Base-by-base conservation (phyloP, 2,329 filamentous ascomycete species). In the Paraphoma chrysanthemicola region DNA sequence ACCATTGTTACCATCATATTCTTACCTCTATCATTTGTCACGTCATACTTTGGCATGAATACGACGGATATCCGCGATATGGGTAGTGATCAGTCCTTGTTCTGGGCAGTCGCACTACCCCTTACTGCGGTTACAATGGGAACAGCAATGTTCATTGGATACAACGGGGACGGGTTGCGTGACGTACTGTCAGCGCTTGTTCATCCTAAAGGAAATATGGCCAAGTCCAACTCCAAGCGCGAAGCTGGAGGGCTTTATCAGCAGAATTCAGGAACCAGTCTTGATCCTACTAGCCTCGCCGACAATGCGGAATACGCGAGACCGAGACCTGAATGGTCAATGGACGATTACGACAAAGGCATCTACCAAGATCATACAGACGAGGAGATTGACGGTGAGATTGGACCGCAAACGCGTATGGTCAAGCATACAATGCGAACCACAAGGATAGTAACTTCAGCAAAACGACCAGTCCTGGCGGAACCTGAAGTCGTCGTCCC, bases 1-100 rank as follows among this genome's bases (percentile, higher is more conserved):
- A 81, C 78, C 0, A 69, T 79, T 14, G 77, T 80, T 5, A 81
- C 79, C 0, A 71, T 79, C 46, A 71, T 81, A 30, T 81, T 81
- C 51, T 67, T 81, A 8, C 79, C 79, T 0, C 64, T 81, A 6
- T 80, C 77, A 5, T 81, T 81, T 58, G 73, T 80, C 6, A 75
- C 77, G 0, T 76, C 71, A 3, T 80, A 78, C 57, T 74, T 81
- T 10, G 79, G 79, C 6, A 76, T 81, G 78, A 75, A 74, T 44
- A 73, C 75, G 1, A 53, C 60, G 1, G 79, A 80, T 38, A 77
- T 81, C 12, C 61, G 79, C 28, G 69, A 80, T 45, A 79, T 79
- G 77, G 54, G 68, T 2, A 69, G 67, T 18, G 73, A 60, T 8
- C 78, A 80, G 56, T 58, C 64, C 23, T 51, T 80, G 0, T 81